phyloP scores from a whole-genome alignment of 2,329 filamentous ascomycete species.

The Hypoxylon sp. region DNA sequence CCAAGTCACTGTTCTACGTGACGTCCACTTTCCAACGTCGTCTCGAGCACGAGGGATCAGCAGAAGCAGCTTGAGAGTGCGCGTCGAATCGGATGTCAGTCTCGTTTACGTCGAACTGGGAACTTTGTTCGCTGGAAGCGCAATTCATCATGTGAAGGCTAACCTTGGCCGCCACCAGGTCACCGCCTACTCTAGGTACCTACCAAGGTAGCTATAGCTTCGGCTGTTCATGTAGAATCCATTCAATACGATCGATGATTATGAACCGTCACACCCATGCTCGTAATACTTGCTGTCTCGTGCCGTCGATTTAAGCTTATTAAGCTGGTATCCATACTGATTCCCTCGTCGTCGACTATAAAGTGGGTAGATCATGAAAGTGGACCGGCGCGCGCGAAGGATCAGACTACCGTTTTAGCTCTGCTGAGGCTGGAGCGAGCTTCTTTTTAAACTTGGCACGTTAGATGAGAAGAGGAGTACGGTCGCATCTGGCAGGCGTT shows the following conservation, averaged over 20 bases:
- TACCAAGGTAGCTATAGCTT: conserved; percentile 3
- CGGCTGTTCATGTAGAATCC: conserved; percentile 24
- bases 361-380: not conserved
- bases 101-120: not conserved
- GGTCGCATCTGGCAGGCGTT: too few species aligned
- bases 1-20: conserved; percentile 36
- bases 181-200: conserved; percentile 2
- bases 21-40: conserved; percentile 22
- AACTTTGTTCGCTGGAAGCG: not conserved
- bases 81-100: conserved; percentile 3
- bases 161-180: too few species aligned
- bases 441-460: too few species aligned
- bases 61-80: not conserved
- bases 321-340: not conserved
- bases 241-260: conserved; percentile 28
- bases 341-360: not conserved
- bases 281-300: not conserved
- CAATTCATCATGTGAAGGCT: too few species aligned
- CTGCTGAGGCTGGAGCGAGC: not conserved
- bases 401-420: not conserved
- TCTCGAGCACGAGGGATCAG: conserved; percentile 5
- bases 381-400: not conserved
- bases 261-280: conserved; percentile 9
- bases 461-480: too few species aligned
- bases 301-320: not conserved